Evolutionary conservation across 257 asterid genomes (phyloP).

Genomic region (Lycium barbarum): DNA sequence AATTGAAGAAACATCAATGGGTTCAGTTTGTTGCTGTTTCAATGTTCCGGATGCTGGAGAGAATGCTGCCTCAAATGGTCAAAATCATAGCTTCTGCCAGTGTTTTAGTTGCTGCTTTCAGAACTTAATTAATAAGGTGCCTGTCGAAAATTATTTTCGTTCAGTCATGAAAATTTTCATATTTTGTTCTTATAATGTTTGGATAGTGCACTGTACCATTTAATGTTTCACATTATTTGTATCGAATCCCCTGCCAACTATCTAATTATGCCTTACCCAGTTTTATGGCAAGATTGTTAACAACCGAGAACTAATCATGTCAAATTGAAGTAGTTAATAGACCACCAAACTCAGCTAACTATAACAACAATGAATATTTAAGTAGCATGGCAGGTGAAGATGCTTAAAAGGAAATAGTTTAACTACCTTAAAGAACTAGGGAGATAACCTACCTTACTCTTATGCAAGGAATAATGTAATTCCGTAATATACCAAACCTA

Average conservation of each 20-base stretch:
- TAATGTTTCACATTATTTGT: not conserved
- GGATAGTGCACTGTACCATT: not conserved
- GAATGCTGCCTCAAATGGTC: conserved; percentile 26
- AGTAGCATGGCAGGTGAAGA: not conserved
- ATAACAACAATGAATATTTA: conserved; percentile 10
- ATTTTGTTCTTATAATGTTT: not conserved
- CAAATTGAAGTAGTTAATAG: not conserved
- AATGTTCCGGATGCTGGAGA: conserved; percentile 34
- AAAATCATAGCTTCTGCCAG: conserved; percentile 28
- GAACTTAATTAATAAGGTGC: conserved; percentile 50
- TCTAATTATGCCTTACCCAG: not conserved
- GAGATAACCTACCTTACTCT: not conserved
- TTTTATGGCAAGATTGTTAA: not conserved
- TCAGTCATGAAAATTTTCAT: not conserved
- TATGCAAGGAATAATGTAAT: not conserved
- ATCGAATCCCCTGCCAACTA: conserved; percentile 1
- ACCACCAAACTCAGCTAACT: conserved; percentile 22
- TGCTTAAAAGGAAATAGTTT: not conserved
- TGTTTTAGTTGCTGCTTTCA: conserved; percentile 46
- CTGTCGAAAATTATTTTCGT: not conserved
- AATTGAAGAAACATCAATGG: conserved; percentile 52
- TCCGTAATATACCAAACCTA: not conserved
- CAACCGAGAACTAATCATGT: not conserved
- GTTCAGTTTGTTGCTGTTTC: conserved; percentile 54
- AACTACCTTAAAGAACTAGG: conserved; percentile 9